phyloP scores from a whole-genome alignment of 83 land plant species.

The Diphasiastrum complanatum region DNA sequence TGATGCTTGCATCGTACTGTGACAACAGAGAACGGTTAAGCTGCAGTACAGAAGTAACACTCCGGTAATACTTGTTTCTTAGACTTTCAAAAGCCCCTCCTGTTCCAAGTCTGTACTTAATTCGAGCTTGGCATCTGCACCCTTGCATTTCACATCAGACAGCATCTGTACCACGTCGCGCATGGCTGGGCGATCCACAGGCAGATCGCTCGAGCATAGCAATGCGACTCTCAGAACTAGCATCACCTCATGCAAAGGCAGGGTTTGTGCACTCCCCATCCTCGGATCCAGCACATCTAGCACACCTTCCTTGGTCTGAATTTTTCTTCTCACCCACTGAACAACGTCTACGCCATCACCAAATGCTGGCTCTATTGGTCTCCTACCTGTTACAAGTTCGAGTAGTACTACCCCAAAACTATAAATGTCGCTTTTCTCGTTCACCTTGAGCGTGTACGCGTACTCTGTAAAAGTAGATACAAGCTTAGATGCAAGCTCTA shows the following conservation, averaged over 20 bases:
- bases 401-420: neutral
- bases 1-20: no score
- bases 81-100: no score
- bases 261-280: neutral
- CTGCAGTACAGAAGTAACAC: no score
- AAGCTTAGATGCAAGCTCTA: neutral
- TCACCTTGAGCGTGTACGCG: neutral
- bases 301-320: neutral
- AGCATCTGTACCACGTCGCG: neutral
- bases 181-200: neutral
- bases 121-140: no score
- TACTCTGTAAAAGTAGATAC: neutral
- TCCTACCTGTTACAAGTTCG: neutral
- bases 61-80: no score
- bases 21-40: no score
- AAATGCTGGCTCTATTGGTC: neutral
- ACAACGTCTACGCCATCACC: conserved; percentile 2
- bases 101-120: no score
- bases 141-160: neutral
- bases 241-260: conserved; percentile 4
- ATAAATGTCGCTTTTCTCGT: neutral
- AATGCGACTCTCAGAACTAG: conserved; percentile 2
- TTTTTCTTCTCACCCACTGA: neutral
- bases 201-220: neutral
- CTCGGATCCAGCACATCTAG: neutral